Evolutionary conservation across 768 basidiomycete species (phyloP), one percentile per base, ranked within the genome.

Genomic region (Cystofilobasidium macerans): DNA sequence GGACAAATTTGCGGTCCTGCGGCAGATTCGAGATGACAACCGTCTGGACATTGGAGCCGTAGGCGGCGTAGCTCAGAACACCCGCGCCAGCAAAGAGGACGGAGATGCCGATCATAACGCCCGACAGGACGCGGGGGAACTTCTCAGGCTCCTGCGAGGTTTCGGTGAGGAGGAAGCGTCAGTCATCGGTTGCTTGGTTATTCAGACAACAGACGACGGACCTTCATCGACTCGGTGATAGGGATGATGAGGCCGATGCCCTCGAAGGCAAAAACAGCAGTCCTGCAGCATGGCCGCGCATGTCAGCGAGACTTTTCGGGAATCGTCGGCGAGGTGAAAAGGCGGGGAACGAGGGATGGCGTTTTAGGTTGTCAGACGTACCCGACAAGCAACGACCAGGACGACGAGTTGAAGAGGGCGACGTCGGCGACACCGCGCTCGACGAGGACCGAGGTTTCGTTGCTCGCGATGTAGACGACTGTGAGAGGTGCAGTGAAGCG

Each of bases 231-330:
- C 74, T 99, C 93, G 16, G 89, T 90, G 72, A 99, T 95, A 24
- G 95, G 95, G 69, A 99, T 89, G 69, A 99, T 86, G 77, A 98
- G 79, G 57, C 94, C 95, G 70, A 99, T 90, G 12, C 94, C 94
- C 76, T 99, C 94, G 71, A 98, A 99, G 0, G 95, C 90, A 76
- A 98, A 98, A 35, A 97, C 94, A 3, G 95, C 94, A 28, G 95
- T 97, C 11, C 92, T 90, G 68, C 32, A 30, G n/a, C n/a, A n/a
- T n/a, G n/a, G n/a, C n/a, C n/a, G 32, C 57, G 57, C 20, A 14
- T 22, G 9, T 6, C 9, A 57, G 32, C 11, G 8, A 57, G 57
- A 57, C n/a, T 42, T 26, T n/a, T n/a, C n/a, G n/a, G n/a, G n/a
- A n/a, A n/a, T n/a, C n/a, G n/a, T n/a, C n/a, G n/a, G n/a, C n/a